Base-by-base conservation (phyloP, 805 yeast species). In the Sugiyamaella mastotermitis region DNA sequence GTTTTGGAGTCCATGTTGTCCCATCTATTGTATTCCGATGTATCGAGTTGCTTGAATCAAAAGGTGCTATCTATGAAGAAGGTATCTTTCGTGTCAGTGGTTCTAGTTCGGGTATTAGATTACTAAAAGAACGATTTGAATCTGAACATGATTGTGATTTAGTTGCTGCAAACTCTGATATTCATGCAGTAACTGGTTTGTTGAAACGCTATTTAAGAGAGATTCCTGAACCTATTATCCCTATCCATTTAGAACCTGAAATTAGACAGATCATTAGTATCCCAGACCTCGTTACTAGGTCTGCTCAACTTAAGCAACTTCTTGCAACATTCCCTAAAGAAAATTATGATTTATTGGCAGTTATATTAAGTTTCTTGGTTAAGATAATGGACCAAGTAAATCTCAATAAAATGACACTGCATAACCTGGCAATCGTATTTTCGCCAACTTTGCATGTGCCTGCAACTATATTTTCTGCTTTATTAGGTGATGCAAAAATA, bases 51-150 rank as follows among this genome's bases (percentile, higher is more conserved):
- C 65, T 90, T 35, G 69, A 71, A 35, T 69, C 66, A 26, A 72
- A 78, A 18, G 76, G 80, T 16, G 95, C 94, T 0, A 66, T 80
- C n/a, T 73, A 73, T 45, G 92, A 85, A 57, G 95, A 87, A 53
- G 98, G 98, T 8, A 74, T 90, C 2, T 92, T 92, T 65, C 69
- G 98, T 45, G 65, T 87, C 41, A 84, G 88, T 60, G 97, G 97
- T 3, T 84, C 94, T 25, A 82, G 87, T 40, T 72, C 86, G 1
- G 70, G 80, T 37, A 85, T 84, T 27, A 75, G 79, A 46, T 73
- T 68, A 28, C 68, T 84, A 42, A 83, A 80, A 51, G 83, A 75
- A 33, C 67, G 63, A 33, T 90, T 83, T 64, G 84, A 87, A 55
- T 66, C 57, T 9, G 67, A 71, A 4, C 71, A 72, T 41, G 96